phyloP scores from a whole-genome alignment of 768 basidiomycete species.

The Suillus subluteus region DNA sequence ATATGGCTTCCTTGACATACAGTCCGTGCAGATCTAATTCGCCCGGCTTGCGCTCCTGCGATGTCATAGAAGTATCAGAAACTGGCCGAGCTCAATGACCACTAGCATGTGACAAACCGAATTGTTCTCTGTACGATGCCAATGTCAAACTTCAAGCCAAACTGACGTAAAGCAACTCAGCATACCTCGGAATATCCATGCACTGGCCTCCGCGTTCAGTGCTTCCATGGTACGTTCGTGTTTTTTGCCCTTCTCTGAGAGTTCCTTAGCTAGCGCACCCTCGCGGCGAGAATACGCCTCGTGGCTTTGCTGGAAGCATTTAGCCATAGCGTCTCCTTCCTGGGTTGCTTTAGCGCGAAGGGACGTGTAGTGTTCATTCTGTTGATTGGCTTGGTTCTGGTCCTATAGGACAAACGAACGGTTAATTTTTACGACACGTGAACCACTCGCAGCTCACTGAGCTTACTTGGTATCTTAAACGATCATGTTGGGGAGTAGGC shows the following conservation, averaged over 20 bases:
- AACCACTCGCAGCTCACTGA: background rate
- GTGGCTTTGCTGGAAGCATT: slow-evolving; percentile 70
- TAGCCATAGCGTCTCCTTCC: slow-evolving; percentile 81
- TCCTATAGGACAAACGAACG: slow-evolving; percentile 39
- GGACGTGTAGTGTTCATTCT: slow-evolving; percentile 66
- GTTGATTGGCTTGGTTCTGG: slow-evolving; percentile 64
- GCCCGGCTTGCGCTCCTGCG: slow-evolving; percentile 64
- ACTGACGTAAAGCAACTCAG: slow-evolving; percentile 8
- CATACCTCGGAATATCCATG: slow-evolving; percentile 77
- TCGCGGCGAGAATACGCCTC: slow-evolving; percentile 75
- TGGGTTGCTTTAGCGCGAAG: slow-evolving; percentile 77
- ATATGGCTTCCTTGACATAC: slow-evolving; percentile 91
- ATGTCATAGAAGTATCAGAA: slow-evolving; percentile 2
- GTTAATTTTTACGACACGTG: background rate
- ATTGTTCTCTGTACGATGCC: slow-evolving; percentile 66
- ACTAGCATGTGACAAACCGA: slow-evolving; percentile 41
- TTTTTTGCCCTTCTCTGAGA: slow-evolving; percentile 79
- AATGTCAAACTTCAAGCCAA: slow-evolving; percentile 11
- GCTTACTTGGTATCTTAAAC: slow-evolving; percentile 23
- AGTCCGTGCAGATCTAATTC: slow-evolving; percentile 91
- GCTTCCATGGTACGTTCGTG: slow-evolving; percentile 79
- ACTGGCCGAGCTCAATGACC: background rate
- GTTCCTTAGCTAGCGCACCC: slow-evolving; percentile 78
- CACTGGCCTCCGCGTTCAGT: slow-evolving; percentile 79
- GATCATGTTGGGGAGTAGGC: slow-evolving; percentile 17